Evolutionary conservation across 2,329 filamentous ascomycete genomes (phyloP).

Genomic region (Fusarium sulawesiense): DNA sequence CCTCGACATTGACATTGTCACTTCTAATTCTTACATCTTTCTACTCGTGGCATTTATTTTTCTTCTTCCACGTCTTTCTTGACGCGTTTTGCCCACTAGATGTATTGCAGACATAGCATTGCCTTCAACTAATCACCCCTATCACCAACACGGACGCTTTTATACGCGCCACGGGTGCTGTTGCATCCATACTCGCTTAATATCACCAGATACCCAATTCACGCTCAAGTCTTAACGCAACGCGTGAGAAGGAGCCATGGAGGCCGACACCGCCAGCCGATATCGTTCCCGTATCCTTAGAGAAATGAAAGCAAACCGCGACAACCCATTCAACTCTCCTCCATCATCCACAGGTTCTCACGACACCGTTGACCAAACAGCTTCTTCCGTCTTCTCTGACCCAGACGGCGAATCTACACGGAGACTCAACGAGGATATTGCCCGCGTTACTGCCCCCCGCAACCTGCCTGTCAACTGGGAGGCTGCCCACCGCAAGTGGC

Average conservation of each 20-base stretch:
- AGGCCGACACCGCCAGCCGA: slow-evolving; percentile 55
- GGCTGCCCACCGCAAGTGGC: slow-evolving; percentile 62
- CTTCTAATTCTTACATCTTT: slow-evolving; percentile 27
- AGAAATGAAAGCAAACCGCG: slow-evolving; percentile 64
- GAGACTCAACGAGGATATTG: slow-evolving; percentile 61
- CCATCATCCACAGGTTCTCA: slow-evolving; percentile 69
- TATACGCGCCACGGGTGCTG: slow-evolving; percentile 41
- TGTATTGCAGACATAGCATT: slow-evolving; percentile 39
- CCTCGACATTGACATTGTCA: slow-evolving; percentile 10
- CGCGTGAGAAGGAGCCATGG: slow-evolving; percentile 53
- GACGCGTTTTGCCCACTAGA: slow-evolving; percentile 29
- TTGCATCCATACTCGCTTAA: slow-evolving; percentile 39
- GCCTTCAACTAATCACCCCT: slow-evolving; percentile 20
- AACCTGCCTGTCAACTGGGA: slow-evolving; percentile 59
- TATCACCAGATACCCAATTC: slow-evolving; percentile 31
- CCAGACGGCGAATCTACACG: slow-evolving; percentile 67
- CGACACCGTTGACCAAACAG: slow-evolving; percentile 66
- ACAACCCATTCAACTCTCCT: slow-evolving; percentile 69
- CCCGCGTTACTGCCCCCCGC: slow-evolving; percentile 54
- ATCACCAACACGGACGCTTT: slow-evolving; percentile 23
- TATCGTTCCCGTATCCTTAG: slow-evolving; percentile 62
- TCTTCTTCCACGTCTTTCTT: slow-evolving; percentile 24
- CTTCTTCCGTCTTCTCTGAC: slow-evolving; percentile 64
- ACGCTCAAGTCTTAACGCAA: slow-evolving; percentile 25
- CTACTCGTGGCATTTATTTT: slow-evolving; percentile 17